These are phyloP conservation scores for Candida labiduridarum DNA, from an alignment of 1,139 yeast species.

Conservation along the genomic window DNA sequence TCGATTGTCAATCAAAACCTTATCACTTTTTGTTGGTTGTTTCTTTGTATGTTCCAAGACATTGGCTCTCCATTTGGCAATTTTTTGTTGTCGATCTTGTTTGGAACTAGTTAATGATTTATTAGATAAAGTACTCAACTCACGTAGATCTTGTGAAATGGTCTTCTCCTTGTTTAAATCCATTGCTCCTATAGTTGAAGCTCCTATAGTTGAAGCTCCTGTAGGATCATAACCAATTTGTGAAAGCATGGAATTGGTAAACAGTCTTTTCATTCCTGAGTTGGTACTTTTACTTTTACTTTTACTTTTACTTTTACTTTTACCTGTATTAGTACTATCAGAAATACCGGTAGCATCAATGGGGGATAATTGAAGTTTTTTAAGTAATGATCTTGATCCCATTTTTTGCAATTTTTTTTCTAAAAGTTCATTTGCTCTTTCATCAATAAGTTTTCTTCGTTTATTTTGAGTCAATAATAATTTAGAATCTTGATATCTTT, in stretches of 20 bases:
- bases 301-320: too few relatives aligned
- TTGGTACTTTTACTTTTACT: too few relatives aligned
- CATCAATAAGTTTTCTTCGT: slow-evolving; percentile 34
- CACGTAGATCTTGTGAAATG: slow-evolving; percentile 25
- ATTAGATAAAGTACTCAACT: slow-evolving; percentile 23
- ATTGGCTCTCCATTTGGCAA: slow-evolving; percentile 26
- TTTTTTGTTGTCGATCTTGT: slow-evolving; percentile 19
- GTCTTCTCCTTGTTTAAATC: slow-evolving; percentile 17
- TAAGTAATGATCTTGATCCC: slow-evolving; percentile 11
- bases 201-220: slow-evolving; percentile 27
- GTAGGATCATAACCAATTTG: slow-evolving; percentile 59
- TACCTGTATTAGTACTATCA: too few relatives aligned
- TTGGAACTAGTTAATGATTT: slow-evolving; percentile 24
- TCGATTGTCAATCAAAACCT: slow-evolving; percentile 6
- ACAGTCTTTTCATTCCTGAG: slow-evolving; percentile 26
- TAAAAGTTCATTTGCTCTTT: slow-evolving; percentile 35
- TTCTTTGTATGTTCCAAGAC: slow-evolving; percentile 10
- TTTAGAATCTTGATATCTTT: slow-evolving; percentile 49
- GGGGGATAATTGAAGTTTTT: slow-evolving; percentile 13
- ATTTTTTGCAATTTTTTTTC: slow-evolving; percentile 31
- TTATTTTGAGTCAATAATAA: slow-evolving; percentile 39
- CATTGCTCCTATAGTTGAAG: slow-evolving; percentile 7
- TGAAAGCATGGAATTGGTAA: slow-evolving; percentile 39
- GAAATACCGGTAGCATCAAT: too few relatives aligned
- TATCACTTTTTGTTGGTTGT: slow-evolving; percentile 6